A percentile compares a stretch with the other conserved stretches of the same genome.
Conservation (phyloP, 2,329 filamentous ascomycete species). For the Hypoxylon sp. region DNA sequence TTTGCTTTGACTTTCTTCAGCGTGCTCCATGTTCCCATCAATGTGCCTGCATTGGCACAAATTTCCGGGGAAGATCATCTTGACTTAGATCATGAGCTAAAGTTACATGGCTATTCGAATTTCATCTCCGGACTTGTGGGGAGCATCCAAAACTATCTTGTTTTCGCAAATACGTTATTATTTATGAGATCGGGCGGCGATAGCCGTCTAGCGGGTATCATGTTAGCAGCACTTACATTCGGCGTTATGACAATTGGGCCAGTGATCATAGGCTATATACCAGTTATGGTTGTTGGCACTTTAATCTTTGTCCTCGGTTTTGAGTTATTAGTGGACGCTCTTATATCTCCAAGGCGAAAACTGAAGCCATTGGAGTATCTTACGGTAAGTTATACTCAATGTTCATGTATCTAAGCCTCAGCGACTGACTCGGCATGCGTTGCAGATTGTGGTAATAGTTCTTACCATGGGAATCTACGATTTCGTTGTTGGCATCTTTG, state of each 20-base stretch:
- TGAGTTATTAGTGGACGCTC: conserved; percentile 88
- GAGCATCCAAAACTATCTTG: conserved; percentile 96
- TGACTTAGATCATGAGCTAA: conserved; percentile 90
- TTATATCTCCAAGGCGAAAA: conserved; percentile 91
- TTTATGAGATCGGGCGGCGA: conserved; percentile 95
- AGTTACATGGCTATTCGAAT: conserved; percentile 94
- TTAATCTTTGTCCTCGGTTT: conserved; percentile 96
- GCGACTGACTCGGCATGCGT: conserved; percentile 45
- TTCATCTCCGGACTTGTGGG: conserved; percentile 87
- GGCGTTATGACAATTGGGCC: conserved; percentile 89
- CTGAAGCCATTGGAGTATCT: conserved; percentile 89
- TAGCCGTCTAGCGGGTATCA: conserved; percentile 85
- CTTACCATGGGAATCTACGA: conserved; percentile 97
- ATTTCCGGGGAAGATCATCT: conserved; percentile 93
- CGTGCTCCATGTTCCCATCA: conserved; percentile 96
- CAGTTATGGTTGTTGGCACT: conserved; percentile 95
- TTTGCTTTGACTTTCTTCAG: conserved; percentile 98
- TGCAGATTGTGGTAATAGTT: conserved; percentile 84
- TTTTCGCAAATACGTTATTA: conserved; percentile 97
- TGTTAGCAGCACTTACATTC: conserved; percentile 85
- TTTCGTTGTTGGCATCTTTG: conserved; percentile 93
- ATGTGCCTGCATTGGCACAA: conserved; percentile 92
- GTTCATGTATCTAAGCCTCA: neutral
- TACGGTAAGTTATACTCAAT: conserved; percentile 70
- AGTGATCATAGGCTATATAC: conserved; percentile 91